A percentile compares a stretch with the other conserved stretches of the same genome.
phyloP scores from a whole-genome alignment of 2,329 filamentous ascomycete species.

The Cryoendolithus antarcticus region DNA sequence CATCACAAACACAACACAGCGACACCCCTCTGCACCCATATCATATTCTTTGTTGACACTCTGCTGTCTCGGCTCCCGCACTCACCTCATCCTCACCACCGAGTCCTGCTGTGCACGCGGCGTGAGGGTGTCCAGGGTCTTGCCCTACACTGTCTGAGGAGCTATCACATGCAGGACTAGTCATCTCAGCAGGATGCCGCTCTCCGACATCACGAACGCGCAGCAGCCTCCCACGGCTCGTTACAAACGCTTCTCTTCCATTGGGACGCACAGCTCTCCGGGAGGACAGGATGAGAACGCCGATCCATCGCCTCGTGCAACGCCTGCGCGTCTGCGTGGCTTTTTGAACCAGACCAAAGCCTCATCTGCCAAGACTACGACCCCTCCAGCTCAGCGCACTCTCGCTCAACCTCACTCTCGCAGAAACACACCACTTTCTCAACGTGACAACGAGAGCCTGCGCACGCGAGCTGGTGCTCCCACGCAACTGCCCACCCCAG shows the following conservation, averaged over 20 bases:
- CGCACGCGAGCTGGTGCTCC: too few species aligned
- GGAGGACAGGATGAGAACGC: constrained; percentile 8
- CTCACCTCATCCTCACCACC: too few species aligned
- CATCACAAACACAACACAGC: too few species aligned
- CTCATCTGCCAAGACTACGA: constrained; percentile 13
- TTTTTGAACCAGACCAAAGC: constrained; percentile 16
- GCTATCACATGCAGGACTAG: too few species aligned
- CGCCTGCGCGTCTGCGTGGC: constrained; percentile 6
- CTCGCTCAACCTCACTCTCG: constrained; percentile 1
- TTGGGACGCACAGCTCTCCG: neutral
- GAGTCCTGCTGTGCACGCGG: too few species aligned
- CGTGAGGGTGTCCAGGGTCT: too few species aligned
- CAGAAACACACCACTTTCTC: constrained; percentile 6
- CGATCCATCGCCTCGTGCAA: constrained; percentile 1
- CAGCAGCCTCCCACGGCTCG: constrained; percentile 6
- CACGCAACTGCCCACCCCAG: neutral
- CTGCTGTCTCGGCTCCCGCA: too few species aligned
- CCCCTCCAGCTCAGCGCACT: neutral
- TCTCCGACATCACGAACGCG: constrained; percentile 13
- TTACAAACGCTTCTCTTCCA: constrained; percentile 7
- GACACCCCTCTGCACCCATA: too few species aligned
- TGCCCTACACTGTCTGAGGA: too few species aligned
- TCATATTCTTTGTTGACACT: too few species aligned
- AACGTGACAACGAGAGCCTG: neutral
- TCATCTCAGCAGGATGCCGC: constrained; percentile 9